Evolutionary conservation across 192 early-diverging fungal genomes (phyloP), one percentile per base, ranked within the genome.

Genomic region (Chytriomyces confervae): DNA sequence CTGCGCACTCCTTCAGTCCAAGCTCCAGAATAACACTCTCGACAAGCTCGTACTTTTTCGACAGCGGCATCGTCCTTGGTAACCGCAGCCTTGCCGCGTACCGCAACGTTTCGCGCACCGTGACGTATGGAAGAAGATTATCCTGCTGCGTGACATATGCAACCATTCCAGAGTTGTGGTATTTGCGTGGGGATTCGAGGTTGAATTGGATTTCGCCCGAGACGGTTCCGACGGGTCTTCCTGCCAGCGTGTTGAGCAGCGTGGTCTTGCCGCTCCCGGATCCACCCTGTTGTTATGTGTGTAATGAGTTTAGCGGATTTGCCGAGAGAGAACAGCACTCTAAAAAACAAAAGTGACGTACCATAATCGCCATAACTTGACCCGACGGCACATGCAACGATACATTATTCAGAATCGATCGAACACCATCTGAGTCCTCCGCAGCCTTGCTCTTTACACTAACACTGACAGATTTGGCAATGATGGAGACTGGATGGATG

Each of bases 191-290:
- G 47, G 91, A 82, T 43, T 86, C 83, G 18, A 94, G 94, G 77
- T 96, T 93, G 45, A 96, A 90, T 71, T 85, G 81, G n/a, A 97
- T 90, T 62, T 89, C 80, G 6, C 97, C 96, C 47, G 82, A 78
- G 11, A 95, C 82, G 0, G 74, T 83, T 46, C 69, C 92, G 90
- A 46, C 88, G 80, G 73, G 93, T 91, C 81, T 90, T 86, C 76
- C 95, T 83, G 83, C 84, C 13, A 89, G 66, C 11, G 80, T 76
- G 69, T 87, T 84, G 7, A 90, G 67, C 6, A 90, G 70, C 0
- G 84, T 86, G 8, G 81, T 82, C 72, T 87, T 86, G 6, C 85
- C 85, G 45, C 80, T 80, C 6, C 83, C 80, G 18, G 69, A 74
- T 27, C 78, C 83, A 6, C 83, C 83, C 81, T 83, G 23, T 6